Evolutionary conservation across 352 stramenopile genomes (phyloP), one percentile per base, ranked within the genome.

Genomic region (Globisporangium okanoganense): DNA sequence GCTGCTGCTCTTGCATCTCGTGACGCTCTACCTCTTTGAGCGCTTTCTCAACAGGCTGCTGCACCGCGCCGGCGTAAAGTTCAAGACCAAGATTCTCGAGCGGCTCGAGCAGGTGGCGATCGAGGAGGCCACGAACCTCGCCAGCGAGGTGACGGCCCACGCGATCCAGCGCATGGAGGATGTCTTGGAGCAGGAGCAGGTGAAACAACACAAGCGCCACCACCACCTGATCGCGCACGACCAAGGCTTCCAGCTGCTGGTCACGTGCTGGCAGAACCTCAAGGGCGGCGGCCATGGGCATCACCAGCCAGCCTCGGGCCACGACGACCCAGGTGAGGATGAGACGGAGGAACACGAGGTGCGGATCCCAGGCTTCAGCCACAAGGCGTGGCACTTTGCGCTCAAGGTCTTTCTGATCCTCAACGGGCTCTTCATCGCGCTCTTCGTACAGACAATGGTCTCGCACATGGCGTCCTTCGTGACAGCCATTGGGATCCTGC

Each of bases 341-440:
- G n/a, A n/a, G n/a, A n/a, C n/a, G n/a, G n/a, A n/a, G n/a, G n/a
- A n/a, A n/a, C n/a, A 51, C 56, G 33, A 35, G 20, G 33, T 61
- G 6, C 40, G 61, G 13, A 64, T 75, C 40, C 70, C 55, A 6
- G 80, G 71, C 40, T 88, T 87, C 45, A 87, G 78, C 5, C 67
- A 74, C 7, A 82, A 87, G 44, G 65, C 60, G 2, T 87, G 78
- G 76, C 77, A 91, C 29, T 78, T 89, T 14, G 33, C 51, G 1
- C 63, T 91, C 49, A 85, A 85, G 53, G 49, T 82, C 13, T 55
- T 85, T 22, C 40, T 89, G 20, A 85, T 89, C 56, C 62, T 92
- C 16, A 92, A 90, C 55, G 82, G 76, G 0, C 79, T 92, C 40
- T 90, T 76, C 67, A 66, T 79, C 13, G 79, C 75, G 25, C 64